Base-by-base conservation (phyloP, 495 filamentous ascomycete genomes). In the Podospora bellae-mahoneyi region DNA sequence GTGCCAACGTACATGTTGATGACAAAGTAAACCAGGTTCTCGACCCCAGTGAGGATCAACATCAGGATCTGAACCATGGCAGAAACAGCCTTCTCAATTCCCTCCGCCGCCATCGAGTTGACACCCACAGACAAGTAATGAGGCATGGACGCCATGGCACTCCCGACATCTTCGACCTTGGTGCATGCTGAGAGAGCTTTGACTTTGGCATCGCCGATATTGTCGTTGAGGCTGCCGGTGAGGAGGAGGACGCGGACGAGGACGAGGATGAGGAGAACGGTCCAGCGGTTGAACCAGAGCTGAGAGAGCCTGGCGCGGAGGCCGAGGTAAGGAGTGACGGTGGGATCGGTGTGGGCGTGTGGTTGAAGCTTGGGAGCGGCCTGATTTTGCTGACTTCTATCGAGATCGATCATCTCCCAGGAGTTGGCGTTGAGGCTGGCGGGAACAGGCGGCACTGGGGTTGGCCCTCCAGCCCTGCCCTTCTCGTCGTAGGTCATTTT, bases 241-340 rank as follows among this genome's bases (percentile, higher is more conserved):
- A 93, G 89, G 60, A 99, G 77, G 61, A 99, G 79, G 66, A 92
- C 83, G 60, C 95, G 87, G 68, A 89, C 87, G 26, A 99, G 86
- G 20, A 98, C 87, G 63, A 99, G 86, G 56, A 96, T 75, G 10
- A 99, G 82, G 58, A 99, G 85, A 66, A 99, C 83, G 55, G 95
- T 97, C 96, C 96, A 99, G 79, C 90, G 85, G 83, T 98, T 98
- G 83, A 98, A 90, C 93, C 93, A 97, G 74, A 92, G 82, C 83
- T 99, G 95, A 32, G 95, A 99, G 56, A 98, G 84, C 68, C 93
- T 88, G 67, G 95, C 91, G 69, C 89, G 88, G 71, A 96, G 85
- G 64, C 94, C 95, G 39, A 99, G 90, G 75, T 98, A 98, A 32
- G 95, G 96, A 61, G 93, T 99, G 73, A 96, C 86, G 68, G 61